Evolutionary conservation across 768 basidiomycete species (phyloP), one percentile per base, ranked within the genome.

Genomic region (Phlebiopsis gigantea): DNA sequence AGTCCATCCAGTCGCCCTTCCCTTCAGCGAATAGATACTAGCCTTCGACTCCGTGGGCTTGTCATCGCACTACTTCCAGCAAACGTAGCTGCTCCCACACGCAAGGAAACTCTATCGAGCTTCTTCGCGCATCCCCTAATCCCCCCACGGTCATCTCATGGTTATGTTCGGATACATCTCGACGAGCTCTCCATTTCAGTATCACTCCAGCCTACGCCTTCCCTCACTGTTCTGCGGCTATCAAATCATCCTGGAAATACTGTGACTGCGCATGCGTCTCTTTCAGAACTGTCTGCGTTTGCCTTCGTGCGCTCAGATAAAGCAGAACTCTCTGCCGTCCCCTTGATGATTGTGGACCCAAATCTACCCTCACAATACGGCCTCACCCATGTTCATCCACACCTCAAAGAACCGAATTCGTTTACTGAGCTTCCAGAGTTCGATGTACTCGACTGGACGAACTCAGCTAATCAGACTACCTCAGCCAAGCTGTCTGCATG

Each of bases 261-360:
- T 28, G 30, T 56, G 43, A 48, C 46, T 41, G 47, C 45, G 10
- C 47, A 53, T 5, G 12, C 77, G 25, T 68, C 72, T n/a, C 44
- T 81, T 10, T 61, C 63, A 9, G 87, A 89, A 46, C 10, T 88
- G 1, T 85, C 86, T 15, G 63, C 81, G 9, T 85, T 88, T 60
- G 73, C 75, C 10, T 80, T 87, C 63, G 48, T 65, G 7, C 48
- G 61, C 29, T 60, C 63, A 15, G 41, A 58, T 34, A 63, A 59
- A 34, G 24, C 57, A 7, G 65, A 65, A 21, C 52, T 74, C 46
- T 57, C 63, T 19, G 80, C 84, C 24, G 76, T 79, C 14, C 93
- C 93, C 12, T 70, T 96, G 44, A 64, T 96, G 17, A 79, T 93
- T 47, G 84, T 83, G 9, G 93, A 95, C 64, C 77, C 77, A n/a